phyloP scores from a whole-genome alignment of 2,329 filamentous ascomycete genomes.

The Elsinoe perseae region DNA sequence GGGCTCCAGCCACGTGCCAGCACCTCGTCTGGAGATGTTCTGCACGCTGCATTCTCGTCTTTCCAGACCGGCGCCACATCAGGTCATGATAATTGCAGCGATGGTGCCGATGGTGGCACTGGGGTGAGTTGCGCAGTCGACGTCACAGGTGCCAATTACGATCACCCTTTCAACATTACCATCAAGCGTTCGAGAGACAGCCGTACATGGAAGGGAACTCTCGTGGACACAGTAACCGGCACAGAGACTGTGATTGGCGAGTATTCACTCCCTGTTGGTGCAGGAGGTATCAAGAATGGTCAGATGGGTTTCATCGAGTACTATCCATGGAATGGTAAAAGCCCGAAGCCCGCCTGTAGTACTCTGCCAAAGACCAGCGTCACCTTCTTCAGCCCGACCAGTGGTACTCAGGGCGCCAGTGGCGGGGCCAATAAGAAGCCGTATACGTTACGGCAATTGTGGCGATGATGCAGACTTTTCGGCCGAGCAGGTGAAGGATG shows the following conservation, averaged over 20 bases:
- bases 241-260: slow-evolving; percentile 24
- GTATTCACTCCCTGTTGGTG: slow-evolving; percentile 24
- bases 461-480: slow-evolving; percentile 23
- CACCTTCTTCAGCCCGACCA: slow-evolving; percentile 1
- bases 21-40: slow-evolving; percentile 15
- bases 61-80: slow-evolving; percentile 25
- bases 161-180: slow-evolving; percentile 21
- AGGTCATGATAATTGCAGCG: slow-evolving; percentile 23
- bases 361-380: slow-evolving; percentile 1
- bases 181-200: slow-evolving; percentile 25
- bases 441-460: slow-evolving; percentile 29
- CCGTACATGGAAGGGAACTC: slow-evolving; percentile 24
- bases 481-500: slow-evolving; percentile 15
- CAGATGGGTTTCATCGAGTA: slow-evolving; percentile 29
- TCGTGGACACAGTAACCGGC: slow-evolving; percentile 23
- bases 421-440: slow-evolving; percentile 21
- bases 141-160: slow-evolving; percentile 24
- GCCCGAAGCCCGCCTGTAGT: neutral
- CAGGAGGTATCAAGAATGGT: slow-evolving; percentile 21
- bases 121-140: neutral
- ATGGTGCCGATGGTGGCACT: slow-evolving; percentile 26
- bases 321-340: slow-evolving; percentile 24
- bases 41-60: slow-evolving; percentile 31
- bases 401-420: slow-evolving; percentile 16
- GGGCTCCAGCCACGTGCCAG: slow-evolving; percentile 26